Percentiles rank a stretch among this genome's conserved stretches.
These are phyloP conservation scores for Candida sanyaensis DNA, from an alignment of 1,139 yeast species.

Conservation along the genomic window DNA sequence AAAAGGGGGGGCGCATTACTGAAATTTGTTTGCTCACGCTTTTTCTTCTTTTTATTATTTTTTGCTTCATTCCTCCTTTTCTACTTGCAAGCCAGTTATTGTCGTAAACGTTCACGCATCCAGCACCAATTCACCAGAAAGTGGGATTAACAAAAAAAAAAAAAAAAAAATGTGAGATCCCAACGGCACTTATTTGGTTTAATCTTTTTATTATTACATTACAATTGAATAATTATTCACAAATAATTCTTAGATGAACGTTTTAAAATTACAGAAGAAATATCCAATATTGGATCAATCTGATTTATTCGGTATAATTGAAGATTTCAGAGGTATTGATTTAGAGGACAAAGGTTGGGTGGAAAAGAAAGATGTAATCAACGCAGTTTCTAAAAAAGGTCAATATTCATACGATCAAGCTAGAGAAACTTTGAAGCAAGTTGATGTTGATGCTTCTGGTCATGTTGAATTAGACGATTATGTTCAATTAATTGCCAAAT, in stretches of 20 bases:
- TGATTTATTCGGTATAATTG: slow-evolving; percentile 82
- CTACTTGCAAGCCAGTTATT: too few relatives aligned
- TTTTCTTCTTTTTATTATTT: background rate
- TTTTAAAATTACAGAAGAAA: slow-evolving; percentile 66
- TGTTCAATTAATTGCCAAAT: slow-evolving; percentile 79
- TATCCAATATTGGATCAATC: slow-evolving; percentile 85
- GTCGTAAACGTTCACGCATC: background rate
- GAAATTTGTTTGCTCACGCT: background rate
- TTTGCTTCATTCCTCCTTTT: too few relatives aligned
- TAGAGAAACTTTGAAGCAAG: slow-evolving; percentile 87
- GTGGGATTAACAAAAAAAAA: too few relatives aligned
- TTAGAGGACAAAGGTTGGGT: slow-evolving; percentile 94
- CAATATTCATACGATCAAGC: slow-evolving; percentile 87
- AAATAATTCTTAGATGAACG: slow-evolving; percentile 36
- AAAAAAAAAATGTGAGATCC: too few relatives aligned
- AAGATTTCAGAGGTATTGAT: slow-evolving; percentile 75
- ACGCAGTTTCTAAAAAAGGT: slow-evolving; percentile 78
- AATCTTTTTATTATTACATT: background rate
- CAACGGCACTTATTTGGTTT: too few relatives aligned
- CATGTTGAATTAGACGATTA: slow-evolving; percentile 95
- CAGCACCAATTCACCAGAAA: background rate
- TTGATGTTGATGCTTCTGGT: slow-evolving; percentile 94
- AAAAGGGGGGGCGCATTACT: too few relatives aligned
- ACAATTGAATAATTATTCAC: slow-evolving; percentile 5
- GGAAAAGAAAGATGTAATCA: slow-evolving; percentile 87